Evolutionary conservation across 176 grass and related monocot genomes (phyloP).

Genomic region (Carex pumila): DNA sequence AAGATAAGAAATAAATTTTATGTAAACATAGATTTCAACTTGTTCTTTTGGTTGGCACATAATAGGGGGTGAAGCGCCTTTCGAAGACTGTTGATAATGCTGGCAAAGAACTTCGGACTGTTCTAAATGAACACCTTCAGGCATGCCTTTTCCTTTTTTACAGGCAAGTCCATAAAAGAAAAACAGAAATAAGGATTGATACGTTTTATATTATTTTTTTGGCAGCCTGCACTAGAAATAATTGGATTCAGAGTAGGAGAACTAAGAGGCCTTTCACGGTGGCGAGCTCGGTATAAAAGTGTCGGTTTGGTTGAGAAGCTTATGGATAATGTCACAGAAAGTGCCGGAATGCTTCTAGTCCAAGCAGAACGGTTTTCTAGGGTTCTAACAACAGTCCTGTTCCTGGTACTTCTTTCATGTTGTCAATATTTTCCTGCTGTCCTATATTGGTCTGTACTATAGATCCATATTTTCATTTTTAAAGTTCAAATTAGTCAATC

Average conservation of each 20-base stretch:
- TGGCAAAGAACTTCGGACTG: conserved; percentile 76
- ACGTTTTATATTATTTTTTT: conserved; percentile 12
- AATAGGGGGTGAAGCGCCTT: conserved; percentile 78
- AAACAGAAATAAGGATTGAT: background rate
- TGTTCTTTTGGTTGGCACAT: background rate
- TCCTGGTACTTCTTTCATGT: conserved; percentile 47
- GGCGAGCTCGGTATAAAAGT: conserved; percentile 67
- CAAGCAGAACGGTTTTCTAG: conserved; percentile 91
- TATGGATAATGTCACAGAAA: conserved; percentile 76
- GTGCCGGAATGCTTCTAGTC: conserved; percentile 73
- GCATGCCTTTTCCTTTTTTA: conserved; percentile 27
- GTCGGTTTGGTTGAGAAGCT: conserved; percentile 89
- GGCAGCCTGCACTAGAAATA: conserved; percentile 86
- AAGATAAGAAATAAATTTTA: background rate
- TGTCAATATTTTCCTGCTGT: conserved; percentile 9
- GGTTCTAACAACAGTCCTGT: conserved; percentile 57
- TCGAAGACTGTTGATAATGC: conserved; percentile 66
- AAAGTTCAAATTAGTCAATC: too few relatives aligned
- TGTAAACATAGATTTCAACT: background rate
- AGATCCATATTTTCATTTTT: too few relatives aligned
- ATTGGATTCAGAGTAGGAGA: conserved; percentile 89
- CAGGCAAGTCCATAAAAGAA: background rate
- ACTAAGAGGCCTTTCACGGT: conserved; percentile 85
- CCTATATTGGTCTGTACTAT: background rate
- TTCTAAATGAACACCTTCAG: conserved; percentile 93